These are phyloP conservation scores for Rubus parviflorus DNA, from an alignment of 306 rosid genomes.

Conservation along the genomic window DNA sequence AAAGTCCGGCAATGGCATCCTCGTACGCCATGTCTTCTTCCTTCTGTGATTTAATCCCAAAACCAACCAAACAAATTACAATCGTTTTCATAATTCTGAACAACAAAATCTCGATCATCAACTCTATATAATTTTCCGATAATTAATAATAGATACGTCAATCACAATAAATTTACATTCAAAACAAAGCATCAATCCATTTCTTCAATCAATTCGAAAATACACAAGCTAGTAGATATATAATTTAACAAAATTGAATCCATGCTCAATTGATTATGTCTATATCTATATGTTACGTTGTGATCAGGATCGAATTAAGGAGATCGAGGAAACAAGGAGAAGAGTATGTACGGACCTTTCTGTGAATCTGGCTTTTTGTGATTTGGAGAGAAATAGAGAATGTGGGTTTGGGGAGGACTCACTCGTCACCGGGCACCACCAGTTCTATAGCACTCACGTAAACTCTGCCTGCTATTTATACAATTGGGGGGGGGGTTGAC, in stretches of 20 bases:
- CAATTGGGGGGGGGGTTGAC: neutral
- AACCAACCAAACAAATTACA: neutral
- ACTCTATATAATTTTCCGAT: neutral
- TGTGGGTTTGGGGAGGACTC: constrained; percentile 7
- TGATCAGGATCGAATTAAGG: neutral
- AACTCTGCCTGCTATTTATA: constrained; percentile 1
- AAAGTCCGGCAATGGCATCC: constrained; percentile 70
- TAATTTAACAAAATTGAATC: neutral
- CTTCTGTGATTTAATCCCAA: constrained; percentile 34
- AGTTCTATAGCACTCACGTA: constrained; percentile 7
- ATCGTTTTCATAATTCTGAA: neutral
- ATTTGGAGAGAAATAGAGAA: constrained; percentile 14
- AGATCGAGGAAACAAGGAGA: neutral
- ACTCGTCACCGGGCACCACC: neutral
- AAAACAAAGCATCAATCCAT: neutral
- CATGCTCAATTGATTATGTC: neutral
- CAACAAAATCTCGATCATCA: too few relatives aligned
- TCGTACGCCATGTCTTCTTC: constrained; percentile 74
- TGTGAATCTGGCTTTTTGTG: constrained; percentile 5
- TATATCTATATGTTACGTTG: neutral
- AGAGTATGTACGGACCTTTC: constrained; percentile 30
- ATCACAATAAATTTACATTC: neutral
- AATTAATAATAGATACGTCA: neutral
- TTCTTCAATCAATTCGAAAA: neutral
- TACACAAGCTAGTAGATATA: neutral